A percentile compares a stretch with the other conserved stretches of the same genome.
These are phyloP conservation scores for Daldinia sp. DNA, from an alignment of 2,329 filamentous ascomycete genomes.

Conservation along the genomic window DNA sequence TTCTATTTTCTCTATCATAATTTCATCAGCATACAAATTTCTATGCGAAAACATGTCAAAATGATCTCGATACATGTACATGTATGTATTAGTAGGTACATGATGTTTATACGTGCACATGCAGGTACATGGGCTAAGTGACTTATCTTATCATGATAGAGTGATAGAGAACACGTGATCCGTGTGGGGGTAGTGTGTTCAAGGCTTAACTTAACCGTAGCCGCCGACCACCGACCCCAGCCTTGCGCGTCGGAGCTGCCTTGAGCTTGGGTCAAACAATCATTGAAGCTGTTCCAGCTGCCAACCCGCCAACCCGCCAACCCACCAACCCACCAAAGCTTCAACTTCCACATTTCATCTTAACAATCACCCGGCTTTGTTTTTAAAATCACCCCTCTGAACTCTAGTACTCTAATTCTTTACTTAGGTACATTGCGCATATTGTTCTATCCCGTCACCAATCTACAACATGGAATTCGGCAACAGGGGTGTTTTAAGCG, in stretches of 20 bases:
- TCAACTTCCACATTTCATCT: constrained; percentile 38
- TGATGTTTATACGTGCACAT: constrained; percentile 2
- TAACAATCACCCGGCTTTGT: constrained; percentile 20
- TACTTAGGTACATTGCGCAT: no score
- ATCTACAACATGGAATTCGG: constrained; percentile 69
- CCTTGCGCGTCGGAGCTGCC: constrained; percentile 52
- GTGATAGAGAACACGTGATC: not conserved
- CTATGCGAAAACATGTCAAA: not conserved
- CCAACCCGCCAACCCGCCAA: constrained; percentile 46
- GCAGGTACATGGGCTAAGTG: constrained; percentile 1
- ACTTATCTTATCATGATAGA: not conserved
- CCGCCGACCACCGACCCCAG: constrained; percentile 32
- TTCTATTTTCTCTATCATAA: not conserved
- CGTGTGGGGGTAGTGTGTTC: not conserved
- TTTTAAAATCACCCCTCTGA: not conserved
- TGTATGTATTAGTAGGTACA: no score
- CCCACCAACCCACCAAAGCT: constrained; percentile 43
- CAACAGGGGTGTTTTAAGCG: constrained; percentile 70
- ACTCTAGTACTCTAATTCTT: not conserved
- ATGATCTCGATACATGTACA: not conserved
- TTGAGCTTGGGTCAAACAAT: constrained; percentile 44
- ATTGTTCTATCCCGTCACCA: not conserved
- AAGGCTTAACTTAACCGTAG: constrained; percentile 19
- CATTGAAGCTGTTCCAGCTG: constrained; percentile 29
- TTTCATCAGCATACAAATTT: not conserved